Evolutionary conservation across 352 stramenopile genomes (phyloP).

Genomic region (Phytophthora fragariaefolia): DNA sequence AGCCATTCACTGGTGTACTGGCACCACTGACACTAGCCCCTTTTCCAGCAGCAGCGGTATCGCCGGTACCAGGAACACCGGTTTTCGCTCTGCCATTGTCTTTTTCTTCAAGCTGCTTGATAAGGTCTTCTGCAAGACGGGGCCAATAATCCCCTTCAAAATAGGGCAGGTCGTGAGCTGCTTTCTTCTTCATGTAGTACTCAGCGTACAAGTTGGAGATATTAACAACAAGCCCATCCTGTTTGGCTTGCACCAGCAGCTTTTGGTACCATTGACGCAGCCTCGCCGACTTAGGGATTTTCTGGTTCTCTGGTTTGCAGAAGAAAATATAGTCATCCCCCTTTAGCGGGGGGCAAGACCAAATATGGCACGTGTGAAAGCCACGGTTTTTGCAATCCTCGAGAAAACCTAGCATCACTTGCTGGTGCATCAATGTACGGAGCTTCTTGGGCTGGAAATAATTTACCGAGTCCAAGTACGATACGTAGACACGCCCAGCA

Average conservation of each 20-base stretch:
- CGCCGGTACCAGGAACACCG: constrained; percentile 19
- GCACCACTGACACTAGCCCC: constrained; percentile 12
- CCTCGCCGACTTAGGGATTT: constrained; percentile 88
- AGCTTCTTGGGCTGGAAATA: constrained; percentile 92
- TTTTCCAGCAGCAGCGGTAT: constrained; percentile 4
- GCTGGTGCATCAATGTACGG: constrained; percentile 88
- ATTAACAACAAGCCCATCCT: constrained; percentile 79
- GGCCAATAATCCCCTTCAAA: constrained; percentile 99
- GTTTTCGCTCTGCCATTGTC: constrained; percentile 49
- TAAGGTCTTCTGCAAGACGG: constrained; percentile 97
- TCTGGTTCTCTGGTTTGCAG: constrained; percentile 91
- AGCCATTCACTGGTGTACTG: constrained; percentile 28
- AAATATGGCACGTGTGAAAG: constrained; percentile 90
- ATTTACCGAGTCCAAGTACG: constrained; percentile 90
- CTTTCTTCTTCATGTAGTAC: constrained; percentile 91
- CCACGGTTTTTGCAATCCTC: constrained; percentile 89
- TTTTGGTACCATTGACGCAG: constrained; percentile 91
- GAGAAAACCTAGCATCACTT: constrained; percentile 89
- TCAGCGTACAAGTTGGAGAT: constrained; percentile 89
- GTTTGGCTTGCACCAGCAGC: constrained; percentile 79
- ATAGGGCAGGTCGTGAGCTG: constrained; percentile 94
- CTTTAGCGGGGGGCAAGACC: constrained; percentile 89
- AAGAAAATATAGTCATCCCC: constrained; percentile 93
- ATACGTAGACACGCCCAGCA: constrained; percentile 86
- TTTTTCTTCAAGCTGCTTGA: constrained; percentile 98